phyloP scores from a whole-genome alignment of 768 basidiomycete genomes.

The Serendipita sp. region DNA sequence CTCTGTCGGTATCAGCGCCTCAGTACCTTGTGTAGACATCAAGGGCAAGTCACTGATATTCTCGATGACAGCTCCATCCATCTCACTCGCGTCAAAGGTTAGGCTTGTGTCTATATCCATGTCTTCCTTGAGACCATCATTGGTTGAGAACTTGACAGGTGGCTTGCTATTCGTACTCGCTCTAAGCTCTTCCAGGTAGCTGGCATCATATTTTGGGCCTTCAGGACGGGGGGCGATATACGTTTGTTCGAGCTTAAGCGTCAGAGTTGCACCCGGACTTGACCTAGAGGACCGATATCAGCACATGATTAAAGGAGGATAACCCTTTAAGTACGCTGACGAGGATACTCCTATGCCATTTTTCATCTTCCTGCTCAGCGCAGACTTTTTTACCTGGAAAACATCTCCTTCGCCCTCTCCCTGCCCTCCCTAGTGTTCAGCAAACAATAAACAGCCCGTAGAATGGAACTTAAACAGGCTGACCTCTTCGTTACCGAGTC shows the following conservation, averaged over 20 bases:
- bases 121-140: constrained; percentile 18
- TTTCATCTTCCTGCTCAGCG: constrained; percentile 39
- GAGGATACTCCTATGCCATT: constrained; percentile 18
- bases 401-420: constrained; percentile 29
- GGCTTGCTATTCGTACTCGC: constrained; percentile 37
- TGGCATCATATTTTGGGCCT: constrained; percentile 51
- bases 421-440: constrained; percentile 24
- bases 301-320: not conserved
- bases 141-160: constrained; percentile 31
- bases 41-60: constrained; percentile 18
- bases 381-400: constrained; percentile 72
- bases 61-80: constrained; percentile 24
- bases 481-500: constrained; percentile 45
- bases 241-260: constrained; percentile 37
- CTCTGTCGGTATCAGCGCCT: constrained; percentile 46
- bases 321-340: not conserved
- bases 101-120: constrained; percentile 32
- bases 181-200: constrained; percentile 61
- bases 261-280: constrained; percentile 15
- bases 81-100: constrained; percentile 20
- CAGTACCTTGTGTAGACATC: constrained; percentile 19
- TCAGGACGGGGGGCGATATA: constrained; percentile 27
- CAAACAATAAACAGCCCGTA: constrained; percentile 7
- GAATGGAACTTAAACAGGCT: constrained; percentile 14
- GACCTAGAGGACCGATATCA: constrained; percentile 3